Evolutionary conservation across 1,284 basidiomycete species (phyloP).

Genomic region (Microbotryum lychnidis-dioicae): DNA sequence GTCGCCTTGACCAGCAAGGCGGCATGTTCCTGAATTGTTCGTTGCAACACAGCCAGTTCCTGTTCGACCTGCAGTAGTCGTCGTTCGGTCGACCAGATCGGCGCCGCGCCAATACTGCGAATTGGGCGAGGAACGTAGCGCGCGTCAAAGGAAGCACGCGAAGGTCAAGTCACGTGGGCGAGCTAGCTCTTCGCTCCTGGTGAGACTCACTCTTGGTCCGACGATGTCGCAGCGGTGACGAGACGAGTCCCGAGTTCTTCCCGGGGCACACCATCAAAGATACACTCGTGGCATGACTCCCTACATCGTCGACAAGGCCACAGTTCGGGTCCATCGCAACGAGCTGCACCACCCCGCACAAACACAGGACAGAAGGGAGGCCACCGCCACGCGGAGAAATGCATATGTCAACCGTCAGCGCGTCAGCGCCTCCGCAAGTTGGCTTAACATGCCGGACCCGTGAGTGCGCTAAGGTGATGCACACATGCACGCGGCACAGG

Average conservation of each 20-base stretch:
- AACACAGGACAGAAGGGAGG: too few species aligned
- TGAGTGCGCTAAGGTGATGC: too few species aligned
- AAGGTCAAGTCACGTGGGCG: too few species aligned
- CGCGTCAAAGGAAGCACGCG: neutral
- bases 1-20: conserved; percentile 1
- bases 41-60: conserved; percentile 1
- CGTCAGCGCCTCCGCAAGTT: too few species aligned
- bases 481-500: too few species aligned
- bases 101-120: neutral
- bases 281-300: conserved; percentile 21
- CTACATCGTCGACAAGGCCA: conserved; percentile 22
- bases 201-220: too few species aligned
- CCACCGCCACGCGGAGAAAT: too few species aligned
- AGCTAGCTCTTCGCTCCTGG: neutral
- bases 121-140: neutral
- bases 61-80: conserved; percentile 1
- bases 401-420: too few species aligned
- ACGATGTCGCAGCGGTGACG: neutral
- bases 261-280: conserved; percentile 16
- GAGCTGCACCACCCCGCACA: conserved; percentile 1
- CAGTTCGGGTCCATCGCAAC: conserved; percentile 22
- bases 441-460: too few species aligned
- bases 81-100: neutral
- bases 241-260: conserved; percentile 8
- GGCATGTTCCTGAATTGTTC: conserved; percentile 1